A percentile compares a stretch with the other conserved stretches of the same genome.
Conservation (phyloP, 257 asterid genomes). For the Craterostigma plantagineum region DNA sequence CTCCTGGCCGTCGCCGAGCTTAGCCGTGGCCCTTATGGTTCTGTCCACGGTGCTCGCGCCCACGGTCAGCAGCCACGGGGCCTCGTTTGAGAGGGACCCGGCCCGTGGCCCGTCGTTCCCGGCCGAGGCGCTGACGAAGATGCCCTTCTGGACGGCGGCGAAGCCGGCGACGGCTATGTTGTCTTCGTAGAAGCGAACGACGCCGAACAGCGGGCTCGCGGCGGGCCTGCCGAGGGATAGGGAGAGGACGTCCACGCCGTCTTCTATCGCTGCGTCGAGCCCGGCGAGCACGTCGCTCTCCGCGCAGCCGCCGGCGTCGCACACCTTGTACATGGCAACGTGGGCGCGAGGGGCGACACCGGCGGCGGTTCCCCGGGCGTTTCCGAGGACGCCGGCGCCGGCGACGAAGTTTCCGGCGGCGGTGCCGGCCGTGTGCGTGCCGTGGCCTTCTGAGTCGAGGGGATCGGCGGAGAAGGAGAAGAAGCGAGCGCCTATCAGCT, state of each 20-base stretch:
- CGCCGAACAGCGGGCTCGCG: no score
- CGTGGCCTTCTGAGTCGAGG: constrained; percentile 15
- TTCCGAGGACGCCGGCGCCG: constrained; percentile 21
- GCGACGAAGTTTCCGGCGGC: constrained; percentile 32
- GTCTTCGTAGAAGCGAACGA: neutral
- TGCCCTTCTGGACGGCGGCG: no score
- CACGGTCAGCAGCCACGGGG: no score
- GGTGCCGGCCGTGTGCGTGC: constrained; percentile 35
- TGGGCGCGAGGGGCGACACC: constrained; percentile 41
- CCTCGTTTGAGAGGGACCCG: no score
- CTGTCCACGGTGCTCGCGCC: no score
- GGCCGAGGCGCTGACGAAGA: no score
- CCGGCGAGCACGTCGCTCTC: constrained; percentile 20
- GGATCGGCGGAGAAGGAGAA: constrained; percentile 14
- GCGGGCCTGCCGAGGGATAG: constrained; percentile 5
- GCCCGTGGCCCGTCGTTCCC: no score
- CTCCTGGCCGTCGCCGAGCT: no score
- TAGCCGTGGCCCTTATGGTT: no score
- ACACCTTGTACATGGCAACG: constrained; percentile 24
- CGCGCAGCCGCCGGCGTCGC: constrained; percentile 12
- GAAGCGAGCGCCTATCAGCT: constrained; percentile 22
- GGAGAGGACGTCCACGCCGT: constrained; percentile 24
- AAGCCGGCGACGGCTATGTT: constrained; percentile 11
- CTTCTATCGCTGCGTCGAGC: constrained; percentile 26
- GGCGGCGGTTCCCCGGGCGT: constrained; percentile 30